Evolutionary conservation across 148 eudicot genomes (phyloP).

Genomic region (Rhododendron ovatum): DNA sequence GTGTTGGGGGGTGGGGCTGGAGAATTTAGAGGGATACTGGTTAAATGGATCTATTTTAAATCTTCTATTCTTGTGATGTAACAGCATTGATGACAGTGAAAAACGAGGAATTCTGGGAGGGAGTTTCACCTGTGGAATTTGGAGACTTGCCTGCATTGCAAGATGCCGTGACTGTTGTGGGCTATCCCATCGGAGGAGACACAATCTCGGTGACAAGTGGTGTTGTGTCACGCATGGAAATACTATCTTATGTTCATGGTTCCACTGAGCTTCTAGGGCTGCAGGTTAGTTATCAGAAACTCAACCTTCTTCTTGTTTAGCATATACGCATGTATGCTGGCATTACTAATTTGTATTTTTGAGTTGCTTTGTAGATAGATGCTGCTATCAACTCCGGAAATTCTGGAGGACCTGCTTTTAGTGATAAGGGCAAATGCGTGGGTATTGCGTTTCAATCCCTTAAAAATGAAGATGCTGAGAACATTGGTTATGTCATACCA

Average conservation of each 20-base stretch:
- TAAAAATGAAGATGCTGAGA: constrained; percentile 37
- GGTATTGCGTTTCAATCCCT: constrained; percentile 53
- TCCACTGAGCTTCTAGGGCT: constrained; percentile 48
- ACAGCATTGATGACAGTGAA: constrained; percentile 74
- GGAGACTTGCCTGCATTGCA: constrained; percentile 82
- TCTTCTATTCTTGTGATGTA: neutral
- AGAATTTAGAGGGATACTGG: neutral
- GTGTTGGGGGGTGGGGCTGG: neutral
- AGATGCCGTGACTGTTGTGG: constrained; percentile 29
- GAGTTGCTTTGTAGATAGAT: constrained; percentile 26
- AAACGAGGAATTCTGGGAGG: constrained; percentile 83
- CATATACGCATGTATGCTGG: too few relatives aligned
- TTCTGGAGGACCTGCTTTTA: constrained; percentile 43
- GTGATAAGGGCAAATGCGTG: constrained; percentile 35
- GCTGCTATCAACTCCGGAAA: constrained; percentile 47
- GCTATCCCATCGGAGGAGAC: constrained; percentile 46
- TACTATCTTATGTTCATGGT: constrained; percentile 44
- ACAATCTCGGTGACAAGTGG: constrained; percentile 46
- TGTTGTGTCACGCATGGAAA: constrained; percentile 44
- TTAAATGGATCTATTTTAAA: neutral
- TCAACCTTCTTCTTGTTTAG: neutral
- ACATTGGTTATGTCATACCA: constrained; percentile 48
- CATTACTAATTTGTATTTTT: neutral
- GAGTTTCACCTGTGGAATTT: constrained; percentile 68
- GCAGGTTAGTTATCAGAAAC: constrained; percentile 23